phyloP scores from a whole-genome alignment of 202 grass and related monocot genomes.

The Panicum hallii region DNA sequence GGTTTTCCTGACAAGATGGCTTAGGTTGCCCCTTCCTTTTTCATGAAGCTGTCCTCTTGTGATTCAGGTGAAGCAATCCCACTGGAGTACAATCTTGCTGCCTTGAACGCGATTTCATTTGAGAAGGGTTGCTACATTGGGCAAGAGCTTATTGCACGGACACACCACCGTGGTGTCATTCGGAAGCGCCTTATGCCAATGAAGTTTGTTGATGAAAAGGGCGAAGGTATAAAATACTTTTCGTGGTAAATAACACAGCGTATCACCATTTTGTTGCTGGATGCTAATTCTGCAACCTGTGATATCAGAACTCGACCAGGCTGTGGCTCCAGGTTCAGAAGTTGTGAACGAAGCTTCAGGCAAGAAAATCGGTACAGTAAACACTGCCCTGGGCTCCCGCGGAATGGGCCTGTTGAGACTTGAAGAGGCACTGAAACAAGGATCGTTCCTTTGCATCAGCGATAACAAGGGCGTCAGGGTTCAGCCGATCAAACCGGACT shows the following conservation, averaged over 20 bases:
- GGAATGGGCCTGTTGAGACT: constrained; percentile 79
- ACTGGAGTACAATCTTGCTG: constrained; percentile 84
- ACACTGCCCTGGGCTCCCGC: constrained; percentile 58
- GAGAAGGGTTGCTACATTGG: constrained; percentile 96
- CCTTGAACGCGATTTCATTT: constrained; percentile 90
- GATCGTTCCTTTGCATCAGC: constrained; percentile 46
- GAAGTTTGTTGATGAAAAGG: constrained; percentile 63
- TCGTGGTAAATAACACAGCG: neutral
- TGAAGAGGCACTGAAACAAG: constrained; percentile 59
- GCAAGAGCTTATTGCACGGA: constrained; percentile 90
- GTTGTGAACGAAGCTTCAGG: constrained; percentile 56
- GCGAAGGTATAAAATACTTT: constrained; percentile 51
- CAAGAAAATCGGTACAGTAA: constrained; percentile 79
- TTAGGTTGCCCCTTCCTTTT: neutral
- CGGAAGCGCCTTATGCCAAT: constrained; percentile 83
- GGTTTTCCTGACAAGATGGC: neutral
- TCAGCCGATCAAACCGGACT: constrained; percentile 66
- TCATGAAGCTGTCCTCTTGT: neutral
- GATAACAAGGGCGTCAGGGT: constrained; percentile 56
- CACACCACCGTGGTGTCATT: constrained; percentile 85
- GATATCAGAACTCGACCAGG: constrained; percentile 66
- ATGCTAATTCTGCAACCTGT: constrained; percentile 12
- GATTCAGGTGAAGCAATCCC: constrained; percentile 86
- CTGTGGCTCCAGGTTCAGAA: constrained; percentile 62
- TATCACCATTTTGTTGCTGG: neutral